Evolutionary conservation across 306 rosid genomes (phyloP).

Genomic region (Prunus salicina): DNA sequence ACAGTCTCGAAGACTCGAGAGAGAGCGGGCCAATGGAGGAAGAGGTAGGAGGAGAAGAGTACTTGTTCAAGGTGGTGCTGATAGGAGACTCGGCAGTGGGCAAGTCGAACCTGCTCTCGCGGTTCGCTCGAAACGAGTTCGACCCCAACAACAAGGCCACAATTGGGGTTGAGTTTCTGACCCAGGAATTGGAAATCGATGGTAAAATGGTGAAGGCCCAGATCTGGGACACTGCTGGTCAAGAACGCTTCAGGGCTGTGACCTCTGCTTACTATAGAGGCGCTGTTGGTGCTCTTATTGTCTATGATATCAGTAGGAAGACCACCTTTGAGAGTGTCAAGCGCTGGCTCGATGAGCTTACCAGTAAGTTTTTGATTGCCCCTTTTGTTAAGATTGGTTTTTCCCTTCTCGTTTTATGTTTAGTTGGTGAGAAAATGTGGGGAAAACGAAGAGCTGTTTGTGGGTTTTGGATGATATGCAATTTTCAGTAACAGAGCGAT

Average conservation of each 20-base stretch:
- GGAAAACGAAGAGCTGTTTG: neutral
- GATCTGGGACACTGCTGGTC: conserved; percentile 99
- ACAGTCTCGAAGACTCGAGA: neutral
- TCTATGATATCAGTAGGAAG: conserved; percentile 67
- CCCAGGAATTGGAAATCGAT: conserved; percentile 73
- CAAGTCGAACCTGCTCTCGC: conserved; percentile 74
- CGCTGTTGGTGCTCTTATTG: conserved; percentile 79
- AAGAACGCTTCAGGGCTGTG: conserved; percentile 86
- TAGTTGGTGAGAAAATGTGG: neutral
- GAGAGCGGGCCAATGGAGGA: conserved; percentile 29
- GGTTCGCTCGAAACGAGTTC: conserved; percentile 86
- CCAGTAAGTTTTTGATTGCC: conserved; percentile 36
- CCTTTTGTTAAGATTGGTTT: neutral
- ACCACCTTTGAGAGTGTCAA: conserved; percentile 61
- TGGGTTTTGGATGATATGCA: neutral
- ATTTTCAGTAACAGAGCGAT: neutral
- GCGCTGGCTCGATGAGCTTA: conserved; percentile 88
- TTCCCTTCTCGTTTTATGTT: neutral
- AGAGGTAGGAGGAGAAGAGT: conserved; percentile 54
- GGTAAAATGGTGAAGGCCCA: conserved; percentile 84
- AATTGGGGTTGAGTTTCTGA: conserved; percentile 87
- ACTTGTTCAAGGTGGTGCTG: conserved; percentile 78
- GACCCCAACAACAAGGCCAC: conserved; percentile 79
- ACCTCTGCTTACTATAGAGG: conserved; percentile 98
- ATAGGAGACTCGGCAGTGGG: conserved; percentile 96